Base-by-base conservation (phyloP, 2,329 filamentous ascomycete genomes). In the Apiospora arundinis region DNA sequence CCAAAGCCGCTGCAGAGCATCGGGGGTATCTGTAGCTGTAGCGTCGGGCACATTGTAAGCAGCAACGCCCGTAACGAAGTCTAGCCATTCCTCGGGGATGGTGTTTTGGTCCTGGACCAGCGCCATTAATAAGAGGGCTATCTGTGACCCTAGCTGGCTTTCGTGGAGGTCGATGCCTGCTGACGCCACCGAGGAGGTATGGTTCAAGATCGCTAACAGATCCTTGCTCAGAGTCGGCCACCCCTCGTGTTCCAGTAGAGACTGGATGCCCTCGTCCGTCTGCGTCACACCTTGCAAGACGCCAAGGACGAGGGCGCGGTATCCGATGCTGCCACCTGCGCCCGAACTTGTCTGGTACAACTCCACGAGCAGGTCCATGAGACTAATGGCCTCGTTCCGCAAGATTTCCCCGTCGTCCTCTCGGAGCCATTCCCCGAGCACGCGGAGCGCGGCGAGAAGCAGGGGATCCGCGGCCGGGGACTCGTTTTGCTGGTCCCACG, bases 321-420 rank as follows among this genome's bases (percentile, higher is more conserved):
- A 89, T 2, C 67, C 67, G 18, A 73, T 92, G 89, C 1, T 89
- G 80, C 48, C 76, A 78, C 0, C 76, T 76, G 40, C 44, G 11
- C 46, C 67, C n/a, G 28, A 28, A 42, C 40, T 81, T 2, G 76
- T 77, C 63, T 82, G 82, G 78, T 92, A 93, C 0, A 93, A 81
- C 16, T 91, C 89, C 69, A 92, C 77, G 44, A 92, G 83, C 83
- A 93, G 87, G 74, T 93, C 91, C 72, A 85, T 86, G 68, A 93
- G 79, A 0, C 89, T 90, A 0, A 86, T 84, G 14, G 86, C 87
- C 75, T 91, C 88, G 67, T 83, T 85, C 14, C 90, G 82, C 49
- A 92, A 77, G 9, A 82, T 80, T 18, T 90, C 87, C 52, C 89
- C 90, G 52, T 92, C 91, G 71, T 93, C 91, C 73, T 93, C 91